Base-by-base conservation (phyloP, 805 yeast genomes). In the Starmera quercuum region DNA sequence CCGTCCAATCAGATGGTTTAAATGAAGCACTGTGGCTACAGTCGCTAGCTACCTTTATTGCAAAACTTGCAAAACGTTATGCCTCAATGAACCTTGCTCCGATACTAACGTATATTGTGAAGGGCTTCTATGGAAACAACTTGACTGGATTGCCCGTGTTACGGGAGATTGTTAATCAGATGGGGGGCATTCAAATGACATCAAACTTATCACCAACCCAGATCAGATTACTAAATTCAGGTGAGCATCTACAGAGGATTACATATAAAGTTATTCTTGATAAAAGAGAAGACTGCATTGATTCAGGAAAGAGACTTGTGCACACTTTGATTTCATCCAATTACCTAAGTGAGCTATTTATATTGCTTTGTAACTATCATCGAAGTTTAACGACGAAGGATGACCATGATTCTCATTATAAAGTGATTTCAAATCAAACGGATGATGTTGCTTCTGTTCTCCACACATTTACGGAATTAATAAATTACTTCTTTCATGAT, bases 1-100 rank as follows among this genome's bases (percentile, higher is more conserved):
- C 78, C 16, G 62, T 78, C 21, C 95, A 85, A 54, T 64, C 56
- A 2, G 88, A 87, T 58, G 97, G 97, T 7, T 59, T 90, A 36
- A 75, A 77, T 45, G 88, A 83, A 37, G 65, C 82, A 18, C 78
- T 73, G 45, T 90, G 97, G 97, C 68, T 87, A 22, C 92, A 82
- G 46, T 82, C 95, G 16, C 63, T 90, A 21, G 72, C 95, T 0
- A 63, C 75, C 1, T 88, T 90, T 50, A 73, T 84, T 33, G 95
- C 95, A 0, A 76, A 80, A 35, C 58, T 87, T 5, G 85, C 54
- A 56, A 71, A 44, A 53, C 66, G 29, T 64, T 77, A 61, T 62
- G 74, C 24, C 38, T 56, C 41, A 3, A 74, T 90, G 60, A 78
- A 79, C 44, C 49, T 83, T 24, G 53, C 62, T 4, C 85, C 90